Conservation (phyloP, 2,329 filamentous ascomycete species). For the Colletotrichum liaoningense region DNA sequence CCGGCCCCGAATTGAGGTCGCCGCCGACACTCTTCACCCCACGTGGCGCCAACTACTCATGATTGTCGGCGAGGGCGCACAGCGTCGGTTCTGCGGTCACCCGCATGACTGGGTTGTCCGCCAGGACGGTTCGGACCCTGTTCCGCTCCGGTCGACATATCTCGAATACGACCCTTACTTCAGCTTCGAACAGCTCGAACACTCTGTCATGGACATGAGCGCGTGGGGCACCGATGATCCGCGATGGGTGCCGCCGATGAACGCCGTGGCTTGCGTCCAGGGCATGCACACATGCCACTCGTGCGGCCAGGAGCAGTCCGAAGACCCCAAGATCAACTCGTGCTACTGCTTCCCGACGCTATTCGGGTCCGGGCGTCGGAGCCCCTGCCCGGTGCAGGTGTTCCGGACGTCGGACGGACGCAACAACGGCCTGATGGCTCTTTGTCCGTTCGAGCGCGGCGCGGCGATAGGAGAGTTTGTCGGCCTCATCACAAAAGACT, state of each 20-base stretch:
- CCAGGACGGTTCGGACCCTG: slow-evolving; percentile 50
- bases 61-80: slow-evolving; percentile 55
- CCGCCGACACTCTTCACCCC: slow-evolving; percentile 64
- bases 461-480: slow-evolving; percentile 66
- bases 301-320: slow-evolving; percentile 61
- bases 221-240: slow-evolving; percentile 63
- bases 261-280: slow-evolving; percentile 41
- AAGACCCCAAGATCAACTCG: slow-evolving; percentile 58
- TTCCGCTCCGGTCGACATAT: slow-evolving; percentile 59
- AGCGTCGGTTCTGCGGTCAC: slow-evolving; percentile 57
- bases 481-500: slow-evolving; percentile 63
- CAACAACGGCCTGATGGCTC: slow-evolving; percentile 64
- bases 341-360: slow-evolving; percentile 66
- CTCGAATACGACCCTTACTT: slow-evolving; percentile 58
- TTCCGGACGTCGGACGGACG: slow-evolving; percentile 63
- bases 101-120: slow-evolving; percentile 64
- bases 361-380: slow-evolving; percentile 50
- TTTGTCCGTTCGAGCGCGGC: slow-evolving; percentile 61
- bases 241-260: slow-evolving; percentile 49
- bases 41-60: slow-evolving; percentile 62
- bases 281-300: slow-evolving; percentile 48
- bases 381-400: slow-evolving; percentile 58
- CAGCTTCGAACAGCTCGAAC: slow-evolving; percentile 60
- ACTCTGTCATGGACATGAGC: slow-evolving; percentile 59
- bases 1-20: slow-evolving; percentile 61